Base-by-base conservation (phyloP, 345 rosid genomes). In the Populus alba region DNA sequence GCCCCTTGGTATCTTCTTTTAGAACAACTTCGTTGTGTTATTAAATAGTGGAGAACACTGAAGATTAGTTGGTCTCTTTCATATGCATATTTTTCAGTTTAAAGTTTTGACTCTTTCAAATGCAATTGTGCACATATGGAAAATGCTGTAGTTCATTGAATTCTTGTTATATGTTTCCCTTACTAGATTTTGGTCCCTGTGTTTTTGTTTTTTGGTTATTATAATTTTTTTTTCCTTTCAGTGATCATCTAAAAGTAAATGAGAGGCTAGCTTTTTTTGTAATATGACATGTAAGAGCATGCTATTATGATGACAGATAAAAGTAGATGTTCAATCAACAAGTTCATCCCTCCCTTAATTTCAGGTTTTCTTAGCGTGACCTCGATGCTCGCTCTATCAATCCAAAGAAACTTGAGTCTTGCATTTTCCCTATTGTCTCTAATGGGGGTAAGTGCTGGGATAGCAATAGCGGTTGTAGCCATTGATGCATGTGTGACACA, bases 401-500 rank as follows among this genome's bases (percentile, higher is more conserved):
- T 89, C 29, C 78, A 87, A 33, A 77, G 72, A 75, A 88, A 86
- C 75, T 79, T 88, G 82, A 84, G 81, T 75, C 89, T 92, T 77
- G 87, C 74, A 16, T 76, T 86, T 37, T 92, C 92, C 62, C 68
- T 92, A 82, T 76, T 86, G 10, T 85, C 81, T 45, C 85, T 91
- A 73, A 81, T 82, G 63, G 85, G 87, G 22, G 91, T 74, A 83
- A 88, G 89, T 86, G 91, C 92, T 73, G 87, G 91, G 25, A 84
- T 87, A 62, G 92, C 94, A 51, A 85, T 91, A 63, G 92, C 91
- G 39, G 94, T 91, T 82, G 97, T 92, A 70, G 84, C 94, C 7
- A 88, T 92, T 29, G 94, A 91, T 87, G 94, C 94, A 22, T 91
- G 93, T 80, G 92, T 91, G 22, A 85, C 94, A 12, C 89, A 92